Evolutionary conservation across 192 early-diverging fungal species (phyloP).

Genomic region (Diversispora eburnea): DNA sequence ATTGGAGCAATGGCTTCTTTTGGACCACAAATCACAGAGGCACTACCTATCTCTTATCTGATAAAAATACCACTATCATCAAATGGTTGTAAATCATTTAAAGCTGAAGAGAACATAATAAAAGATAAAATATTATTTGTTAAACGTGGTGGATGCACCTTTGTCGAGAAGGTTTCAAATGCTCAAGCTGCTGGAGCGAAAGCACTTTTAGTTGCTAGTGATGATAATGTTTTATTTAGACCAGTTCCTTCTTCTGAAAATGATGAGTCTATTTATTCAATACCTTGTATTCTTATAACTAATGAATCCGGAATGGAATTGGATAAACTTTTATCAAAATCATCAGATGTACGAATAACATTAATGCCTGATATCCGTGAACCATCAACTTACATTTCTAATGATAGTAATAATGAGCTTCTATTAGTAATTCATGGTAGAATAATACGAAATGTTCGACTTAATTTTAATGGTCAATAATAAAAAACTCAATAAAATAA

Average conservation of each 20-base stretch:
- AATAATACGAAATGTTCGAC: constrained; percentile 23
- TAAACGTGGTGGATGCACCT: constrained; percentile 42
- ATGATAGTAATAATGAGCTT: not conserved
- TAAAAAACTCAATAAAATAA: too few relatives aligned
- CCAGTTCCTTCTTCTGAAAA: not conserved
- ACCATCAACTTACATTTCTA: constrained; percentile 6
- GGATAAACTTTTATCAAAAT: not conserved
- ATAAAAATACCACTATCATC: constrained; percentile 24
- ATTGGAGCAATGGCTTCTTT: constrained; percentile 14
- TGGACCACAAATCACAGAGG: constrained; percentile 16
- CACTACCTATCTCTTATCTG: constrained; percentile 4
- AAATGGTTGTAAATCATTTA: constrained; percentile 38
- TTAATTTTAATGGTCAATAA: constrained; percentile 20
- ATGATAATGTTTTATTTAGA: constrained; percentile 33
- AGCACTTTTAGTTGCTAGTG: constrained; percentile 39
- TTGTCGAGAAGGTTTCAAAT: constrained; percentile 41
- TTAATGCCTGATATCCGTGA: not conserved
- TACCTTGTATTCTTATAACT: constrained; percentile 23
- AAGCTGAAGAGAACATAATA: constrained; percentile 27
- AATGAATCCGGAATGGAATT: constrained; percentile 17
- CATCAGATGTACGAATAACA: not conserved
- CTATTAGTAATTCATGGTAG: constrained; percentile 24
- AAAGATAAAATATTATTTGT: constrained; percentile 40
- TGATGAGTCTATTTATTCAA: not conserved
- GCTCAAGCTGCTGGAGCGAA: constrained; percentile 46